Percentiles rank a stretch among this genome's conserved stretches.
These are phyloP conservation scores for Aspergillus eucalypticola DNA, from an alignment of 2,329 filamentous ascomycete species.

Conservation along the genomic window DNA sequence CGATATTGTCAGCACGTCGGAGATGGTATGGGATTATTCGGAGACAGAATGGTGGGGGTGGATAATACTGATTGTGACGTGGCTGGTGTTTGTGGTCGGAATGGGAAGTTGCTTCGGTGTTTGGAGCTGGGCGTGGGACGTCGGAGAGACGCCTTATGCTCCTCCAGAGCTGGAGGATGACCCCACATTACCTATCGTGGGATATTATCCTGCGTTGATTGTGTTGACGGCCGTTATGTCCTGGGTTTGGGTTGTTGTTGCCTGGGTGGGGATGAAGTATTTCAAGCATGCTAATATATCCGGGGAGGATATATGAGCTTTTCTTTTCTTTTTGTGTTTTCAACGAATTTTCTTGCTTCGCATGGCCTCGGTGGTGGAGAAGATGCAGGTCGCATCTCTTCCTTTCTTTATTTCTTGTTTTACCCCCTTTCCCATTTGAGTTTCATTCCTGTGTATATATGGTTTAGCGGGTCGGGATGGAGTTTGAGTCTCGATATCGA, in stretches of 20 bases:
- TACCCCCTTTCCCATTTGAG: background rate
- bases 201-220: slow-evolving; percentile 93
- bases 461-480: slow-evolving; percentile 1
- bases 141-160: slow-evolving; percentile 91
- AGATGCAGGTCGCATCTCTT: no score
- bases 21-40: slow-evolving; percentile 73
- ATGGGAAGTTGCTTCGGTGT: slow-evolving; percentile 95
- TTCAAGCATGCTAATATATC: slow-evolving; percentile 95
- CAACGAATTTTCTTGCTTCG: background rate
- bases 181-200: slow-evolving; percentile 88
- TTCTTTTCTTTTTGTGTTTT: background rate
- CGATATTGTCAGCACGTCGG: slow-evolving; percentile 43
- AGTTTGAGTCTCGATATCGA: slow-evolving; percentile 6
- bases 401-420: no score
- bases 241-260: slow-evolving; percentile 97
- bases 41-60: slow-evolving; percentile 99
- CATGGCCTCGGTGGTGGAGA: background rate
- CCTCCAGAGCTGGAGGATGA: slow-evolving; percentile 95
- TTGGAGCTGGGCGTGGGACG: slow-evolving; percentile 99
- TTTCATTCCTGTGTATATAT: background rate
- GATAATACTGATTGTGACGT: slow-evolving; percentile 86
- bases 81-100: slow-evolving; percentile 92
- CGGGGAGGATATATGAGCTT: slow-evolving; percentile 51
- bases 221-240: slow-evolving; percentile 94
- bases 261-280: slow-evolving; percentile 99